Conservation (phyloP, 371 early-diverging fungal genomes). For the Mycotypha africana region DNA sequence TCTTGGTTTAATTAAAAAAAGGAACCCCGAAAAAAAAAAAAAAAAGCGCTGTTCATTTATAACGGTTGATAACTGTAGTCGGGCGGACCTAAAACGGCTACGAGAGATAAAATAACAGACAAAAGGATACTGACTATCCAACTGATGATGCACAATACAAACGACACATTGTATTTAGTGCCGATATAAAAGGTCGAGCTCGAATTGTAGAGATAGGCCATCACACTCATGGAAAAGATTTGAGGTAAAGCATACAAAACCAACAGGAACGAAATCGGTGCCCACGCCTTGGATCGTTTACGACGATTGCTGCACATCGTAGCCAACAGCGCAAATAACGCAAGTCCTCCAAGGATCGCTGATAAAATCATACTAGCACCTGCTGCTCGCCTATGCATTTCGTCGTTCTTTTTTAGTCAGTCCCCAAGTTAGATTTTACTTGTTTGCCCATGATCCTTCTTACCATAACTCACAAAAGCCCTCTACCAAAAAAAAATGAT, state of each 20-base stretch:
- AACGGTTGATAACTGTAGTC: conserved; percentile 31
- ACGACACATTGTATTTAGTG: conserved; percentile 39
- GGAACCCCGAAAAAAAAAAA: too few relatives aligned
- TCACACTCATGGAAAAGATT: conserved; percentile 36
- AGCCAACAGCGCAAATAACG: conserved; percentile 26
- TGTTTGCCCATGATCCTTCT: too few relatives aligned
- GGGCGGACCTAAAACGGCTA: conserved; percentile 37
- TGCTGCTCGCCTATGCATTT: conserved; percentile 37
- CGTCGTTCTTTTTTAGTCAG: too few relatives aligned
- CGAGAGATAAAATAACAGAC: conserved; percentile 25
- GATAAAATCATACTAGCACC: conserved; percentile 40
- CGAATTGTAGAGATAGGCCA: conserved; percentile 41
- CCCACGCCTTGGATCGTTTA: conserved; percentile 39
- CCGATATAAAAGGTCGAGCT: conserved; percentile 43
- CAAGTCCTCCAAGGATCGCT: conserved; percentile 32
- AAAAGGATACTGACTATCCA: conserved; percentile 36
- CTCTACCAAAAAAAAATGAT: too few relatives aligned
- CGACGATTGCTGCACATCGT: conserved; percentile 39
- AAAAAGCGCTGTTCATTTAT: conserved; percentile 4
- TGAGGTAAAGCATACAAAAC: conserved; percentile 16
- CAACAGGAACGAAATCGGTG: conserved; percentile 22
- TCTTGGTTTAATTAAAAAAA: too few relatives aligned
- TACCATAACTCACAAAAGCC: conserved; percentile 48
- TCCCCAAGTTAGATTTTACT: too few relatives aligned
- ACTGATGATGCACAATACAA: conserved; percentile 38